A percentile compares a stretch with the other conserved stretches of the same genome.
phyloP scores from a whole-genome alignment of 371 early-diverging fungal genomes.

The Haplosporangium sp. region DNA sequence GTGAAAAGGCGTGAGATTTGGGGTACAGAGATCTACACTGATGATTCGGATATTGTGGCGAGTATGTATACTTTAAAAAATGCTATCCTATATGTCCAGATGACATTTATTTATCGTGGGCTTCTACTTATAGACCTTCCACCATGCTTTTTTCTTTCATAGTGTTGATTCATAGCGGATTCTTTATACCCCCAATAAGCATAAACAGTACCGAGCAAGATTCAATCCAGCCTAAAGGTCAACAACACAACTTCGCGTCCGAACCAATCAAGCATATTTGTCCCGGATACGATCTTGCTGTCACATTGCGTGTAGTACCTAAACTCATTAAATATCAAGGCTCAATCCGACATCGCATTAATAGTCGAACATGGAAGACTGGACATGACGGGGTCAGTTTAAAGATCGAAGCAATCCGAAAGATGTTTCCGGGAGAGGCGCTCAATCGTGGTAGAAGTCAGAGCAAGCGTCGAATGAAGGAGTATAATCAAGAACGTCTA shows the following conservation, averaged over 20 bases:
- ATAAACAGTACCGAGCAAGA: conserved; percentile 26
- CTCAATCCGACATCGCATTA: conserved; percentile 70
- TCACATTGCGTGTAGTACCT: conserved; percentile 82
- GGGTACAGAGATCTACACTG: conserved; percentile 91
- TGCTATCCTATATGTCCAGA: not conserved
- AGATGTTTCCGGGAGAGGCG: conserved; percentile 50
- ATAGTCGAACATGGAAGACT: conserved; percentile 74
- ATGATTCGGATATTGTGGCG: conserved; percentile 89
- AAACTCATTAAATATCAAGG: conserved; percentile 77
- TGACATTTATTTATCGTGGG: not conserved
- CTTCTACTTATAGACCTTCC: not conserved
- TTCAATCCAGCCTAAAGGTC: conserved; percentile 44
- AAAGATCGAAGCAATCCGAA: conserved; percentile 72
- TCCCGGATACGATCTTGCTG: conserved; percentile 71
- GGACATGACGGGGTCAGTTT: conserved; percentile 84
- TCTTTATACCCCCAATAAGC: conserved; percentile 52
- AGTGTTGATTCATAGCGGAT: conserved; percentile 72
- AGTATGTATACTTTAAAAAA: conserved; percentile 61
- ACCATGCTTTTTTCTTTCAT: not conserved
- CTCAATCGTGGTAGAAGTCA: conserved; percentile 47
- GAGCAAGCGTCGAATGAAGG: conserved; percentile 48
- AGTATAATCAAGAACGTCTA: conserved; percentile 34
- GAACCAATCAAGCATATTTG: conserved; percentile 33
- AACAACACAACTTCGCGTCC: conserved; percentile 44
- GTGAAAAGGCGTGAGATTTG: conserved; percentile 77